Evolutionary conservation across 2,329 filamentous ascomycete species (phyloP), one percentile per base, ranked within the genome.

Genomic region (Neofusicoccum sp.): DNA sequence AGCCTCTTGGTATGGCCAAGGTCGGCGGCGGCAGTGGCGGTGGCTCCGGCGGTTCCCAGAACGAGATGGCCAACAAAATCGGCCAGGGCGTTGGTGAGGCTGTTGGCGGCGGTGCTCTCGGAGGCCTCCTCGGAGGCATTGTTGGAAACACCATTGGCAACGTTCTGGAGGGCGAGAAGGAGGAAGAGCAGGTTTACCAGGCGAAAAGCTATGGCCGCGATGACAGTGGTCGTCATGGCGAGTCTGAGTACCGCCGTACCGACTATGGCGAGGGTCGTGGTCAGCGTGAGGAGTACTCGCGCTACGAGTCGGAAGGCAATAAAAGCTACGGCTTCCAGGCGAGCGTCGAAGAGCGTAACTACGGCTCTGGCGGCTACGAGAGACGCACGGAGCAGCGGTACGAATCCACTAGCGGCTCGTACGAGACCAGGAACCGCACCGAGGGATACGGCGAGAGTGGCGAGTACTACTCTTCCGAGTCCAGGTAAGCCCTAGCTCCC

Each of bases 71-170:
- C 51, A 63, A 71, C 64, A 73, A 74, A 31, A 75, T 84, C 61
- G 77, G 79, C 68, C 80, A 82, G 67, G 71, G 83, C 57, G 84
- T 83, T 6, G 81, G 82, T 62, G 81, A 87, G 66, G 84, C 84
- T 48, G 82, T 85, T 51, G 85, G 85, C 45, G 86, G 86, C 49
- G 86, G 87, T 53, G 84, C 84, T 9, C 72, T 91, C 1, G 88
- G 89, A 31, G 87, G 88, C 26, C 77, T 96, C 44, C 79, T 96
- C 11, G 88, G 87, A 59, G 85, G 87, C 30, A 75, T 89, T 34
- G 88, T 89, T 30, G 78, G 81, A 31, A 80, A 78, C 28, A 75
- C 84, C 63, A 82, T 96, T 7, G 84, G 86, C 9, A 82, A 83
- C 11, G 82, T 82, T 12, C 83, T 89, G 57, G 79, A 80, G 14